Conservation (phyloP, 1,284 basidiomycete genomes). For the Apiotrichum mycotoxinovorans region DNA sequence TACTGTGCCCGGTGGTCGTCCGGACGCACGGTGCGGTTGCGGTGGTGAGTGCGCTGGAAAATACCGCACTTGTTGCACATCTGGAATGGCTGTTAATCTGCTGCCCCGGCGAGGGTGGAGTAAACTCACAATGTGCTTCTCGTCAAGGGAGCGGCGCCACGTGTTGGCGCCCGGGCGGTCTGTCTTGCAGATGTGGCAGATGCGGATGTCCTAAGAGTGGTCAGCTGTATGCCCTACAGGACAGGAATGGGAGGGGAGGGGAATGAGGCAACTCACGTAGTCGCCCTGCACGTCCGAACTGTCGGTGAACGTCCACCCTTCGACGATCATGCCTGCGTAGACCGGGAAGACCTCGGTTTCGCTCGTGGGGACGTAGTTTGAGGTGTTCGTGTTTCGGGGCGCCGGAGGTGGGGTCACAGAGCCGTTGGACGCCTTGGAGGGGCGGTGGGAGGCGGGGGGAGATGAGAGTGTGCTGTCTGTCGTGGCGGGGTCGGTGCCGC, state of each 20-base stretch:
- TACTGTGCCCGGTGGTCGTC: constrained; percentile 4
- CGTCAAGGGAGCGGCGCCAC: constrained; percentile 12
- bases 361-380: not conserved
- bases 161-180: constrained; percentile 14
- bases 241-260: too few species aligned
- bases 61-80: constrained; percentile 21
- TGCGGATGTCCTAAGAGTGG: constrained; percentile 4
- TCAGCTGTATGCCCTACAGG: not conserved
- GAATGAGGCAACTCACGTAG: not conserved
- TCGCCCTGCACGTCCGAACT: not conserved
- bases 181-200: constrained; percentile 12
- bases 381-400: not conserved
- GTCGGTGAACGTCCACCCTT: not conserved
- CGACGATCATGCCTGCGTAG: not conserved
- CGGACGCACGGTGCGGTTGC: not conserved
- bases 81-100: not conserved
- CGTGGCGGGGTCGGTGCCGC: too few species aligned
- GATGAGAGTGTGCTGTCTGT: too few species aligned
- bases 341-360: not conserved
- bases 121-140: constrained; percentile 8
- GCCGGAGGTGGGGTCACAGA: too few species aligned
- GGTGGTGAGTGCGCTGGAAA: constrained; percentile 12
- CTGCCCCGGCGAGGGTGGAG: not conserved
- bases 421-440: too few species aligned
- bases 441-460: too few species aligned